Evolutionary conservation across 208 protist genomes (phyloP).

Genomic region (Trypanosoma platydactyli): DNA sequence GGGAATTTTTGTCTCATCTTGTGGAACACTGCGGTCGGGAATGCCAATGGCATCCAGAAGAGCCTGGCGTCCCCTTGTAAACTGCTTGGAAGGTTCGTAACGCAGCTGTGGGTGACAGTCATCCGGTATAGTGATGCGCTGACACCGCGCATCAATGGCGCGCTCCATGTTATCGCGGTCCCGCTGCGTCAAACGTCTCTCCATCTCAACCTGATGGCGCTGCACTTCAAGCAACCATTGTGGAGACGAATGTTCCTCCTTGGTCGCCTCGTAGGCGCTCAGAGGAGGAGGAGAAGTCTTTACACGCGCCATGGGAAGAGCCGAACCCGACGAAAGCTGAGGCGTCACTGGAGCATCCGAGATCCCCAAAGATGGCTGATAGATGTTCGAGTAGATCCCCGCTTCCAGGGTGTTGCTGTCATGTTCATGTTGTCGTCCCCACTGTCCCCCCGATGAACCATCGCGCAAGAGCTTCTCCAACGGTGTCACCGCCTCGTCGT

Average conservation of each 20-base stretch:
- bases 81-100: slow-evolving; percentile 7
- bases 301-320: background rate
- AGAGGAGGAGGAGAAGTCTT: background rate
- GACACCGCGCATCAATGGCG: slow-evolving; percentile 9
- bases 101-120: slow-evolving; percentile 12
- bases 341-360: background rate
- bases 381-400: slow-evolving; percentile 9
- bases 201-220: slow-evolving; percentile 30
- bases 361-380: slow-evolving; percentile 4
- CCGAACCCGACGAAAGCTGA: background rate
- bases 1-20: background rate
- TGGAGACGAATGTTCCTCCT: background rate
- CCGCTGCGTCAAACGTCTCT: slow-evolving; percentile 13
- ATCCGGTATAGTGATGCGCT: slow-evolving; percentile 1
- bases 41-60: slow-evolving; percentile 11
- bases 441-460: background rate
- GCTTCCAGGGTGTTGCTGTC: background rate
- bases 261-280: background rate
- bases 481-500: slow-evolving; percentile 21
- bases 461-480: slow-evolving; percentile 23
- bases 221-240: slow-evolving; percentile 10
- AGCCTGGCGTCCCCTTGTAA: slow-evolving; percentile 12
- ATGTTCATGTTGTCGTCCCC: no score
- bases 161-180: slow-evolving; percentile 20
- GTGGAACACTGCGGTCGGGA: background rate